A percentile compares a stretch with the other conserved stretches of the same genome.
These are phyloP conservation scores for Akanthomyces uredinophilus DNA, from an alignment of 2,329 filamentous ascomycete genomes.

Conservation along the genomic window DNA sequence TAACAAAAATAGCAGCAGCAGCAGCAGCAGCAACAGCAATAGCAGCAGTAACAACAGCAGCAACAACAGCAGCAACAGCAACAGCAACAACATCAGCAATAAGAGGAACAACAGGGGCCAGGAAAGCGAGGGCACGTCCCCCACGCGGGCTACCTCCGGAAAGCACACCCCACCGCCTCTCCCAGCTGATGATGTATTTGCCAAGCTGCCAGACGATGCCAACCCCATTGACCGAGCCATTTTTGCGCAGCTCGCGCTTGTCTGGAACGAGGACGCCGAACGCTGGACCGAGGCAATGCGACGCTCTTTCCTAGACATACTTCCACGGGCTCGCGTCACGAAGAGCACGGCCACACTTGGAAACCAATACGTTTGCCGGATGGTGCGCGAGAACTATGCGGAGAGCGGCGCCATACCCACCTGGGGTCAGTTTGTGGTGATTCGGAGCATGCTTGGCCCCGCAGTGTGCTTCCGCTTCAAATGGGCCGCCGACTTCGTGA, in stretches of 20 bases:
- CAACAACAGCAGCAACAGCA: not conserved
- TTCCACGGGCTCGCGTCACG: conserved; percentile 5
- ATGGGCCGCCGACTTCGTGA: not conserved
- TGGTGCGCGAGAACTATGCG: not conserved
- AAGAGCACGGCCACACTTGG: not conserved
- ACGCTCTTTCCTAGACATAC: not conserved
- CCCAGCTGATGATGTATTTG: not conserved
- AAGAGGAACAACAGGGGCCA: not conserved
- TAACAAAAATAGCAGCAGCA: not conserved
- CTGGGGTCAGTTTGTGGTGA: conserved; percentile 7
- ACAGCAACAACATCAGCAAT: not conserved
- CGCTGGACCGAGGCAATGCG: not conserved
- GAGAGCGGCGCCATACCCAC: not conserved
- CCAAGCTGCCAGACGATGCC: not conserved
- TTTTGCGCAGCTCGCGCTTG: not conserved
- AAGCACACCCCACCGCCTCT: not conserved
- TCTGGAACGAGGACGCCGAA: conserved; percentile 6
- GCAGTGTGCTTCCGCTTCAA: conserved; percentile 1
- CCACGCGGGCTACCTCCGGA: not conserved
- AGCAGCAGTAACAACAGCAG: not conserved
- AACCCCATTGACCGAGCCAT: conserved; percentile 7
- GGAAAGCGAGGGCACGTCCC: not conserved
- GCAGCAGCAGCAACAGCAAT: not conserved
- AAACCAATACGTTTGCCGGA: not conserved
- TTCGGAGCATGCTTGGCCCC: conserved; percentile 12